Evolutionary conservation across 768 basidiomycete species (phyloP).

Genomic region (Mycena haematopus): DNA sequence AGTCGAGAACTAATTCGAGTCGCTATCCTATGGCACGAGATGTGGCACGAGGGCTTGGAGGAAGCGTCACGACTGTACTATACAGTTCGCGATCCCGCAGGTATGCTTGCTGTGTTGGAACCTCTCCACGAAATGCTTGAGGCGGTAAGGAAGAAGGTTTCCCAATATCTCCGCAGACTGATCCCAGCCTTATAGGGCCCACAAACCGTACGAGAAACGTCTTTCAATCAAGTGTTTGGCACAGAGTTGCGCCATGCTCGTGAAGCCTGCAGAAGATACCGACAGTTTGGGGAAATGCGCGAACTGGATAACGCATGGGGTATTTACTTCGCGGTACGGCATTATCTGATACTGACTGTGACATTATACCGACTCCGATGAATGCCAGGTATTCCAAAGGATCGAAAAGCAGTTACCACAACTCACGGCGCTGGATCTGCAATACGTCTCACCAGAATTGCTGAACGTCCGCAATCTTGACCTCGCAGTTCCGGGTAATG

Average conservation of each 20-base stretch:
- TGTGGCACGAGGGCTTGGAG: slow-evolving; percentile 98
- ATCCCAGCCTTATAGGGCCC: slow-evolving; percentile 67
- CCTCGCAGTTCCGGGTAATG: slow-evolving; percentile 90
- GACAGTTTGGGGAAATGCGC: slow-evolving; percentile 82
- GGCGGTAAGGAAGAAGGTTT: slow-evolving; percentile 53
- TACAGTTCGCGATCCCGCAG: slow-evolving; percentile 94
- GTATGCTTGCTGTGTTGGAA: slow-evolving; percentile 93
- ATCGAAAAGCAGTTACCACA: slow-evolving; percentile 97
- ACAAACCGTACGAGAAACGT: slow-evolving; percentile 91
- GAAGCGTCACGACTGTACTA: slow-evolving; percentile 97
- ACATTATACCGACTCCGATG: not conserved
- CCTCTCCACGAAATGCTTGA: slow-evolving; percentile 96
- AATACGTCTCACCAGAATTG: slow-evolving; percentile 95
- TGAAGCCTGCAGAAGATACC: slow-evolving; percentile 88
- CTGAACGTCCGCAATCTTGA: slow-evolving; percentile 91
- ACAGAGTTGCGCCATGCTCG: slow-evolving; percentile 91
- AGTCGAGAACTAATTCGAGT: slow-evolving; percentile 97
- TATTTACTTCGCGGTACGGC: slow-evolving; percentile 89
- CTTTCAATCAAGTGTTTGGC: slow-evolving; percentile 93
- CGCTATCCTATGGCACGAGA: slow-evolving; percentile 97
- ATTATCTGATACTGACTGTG: not conserved
- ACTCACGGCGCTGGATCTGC: slow-evolving; percentile 89
- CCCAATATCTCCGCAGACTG: not conserved
- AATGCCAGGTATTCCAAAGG: slow-evolving; percentile 86
- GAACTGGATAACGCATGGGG: slow-evolving; percentile 99